A percentile compares a stretch with the other conserved stretches of the same genome.
Conservation (phyloP, 2,329 filamentous ascomycete species). For the Ophiognomonia clavigignenti-juglandacearum region DNA sequence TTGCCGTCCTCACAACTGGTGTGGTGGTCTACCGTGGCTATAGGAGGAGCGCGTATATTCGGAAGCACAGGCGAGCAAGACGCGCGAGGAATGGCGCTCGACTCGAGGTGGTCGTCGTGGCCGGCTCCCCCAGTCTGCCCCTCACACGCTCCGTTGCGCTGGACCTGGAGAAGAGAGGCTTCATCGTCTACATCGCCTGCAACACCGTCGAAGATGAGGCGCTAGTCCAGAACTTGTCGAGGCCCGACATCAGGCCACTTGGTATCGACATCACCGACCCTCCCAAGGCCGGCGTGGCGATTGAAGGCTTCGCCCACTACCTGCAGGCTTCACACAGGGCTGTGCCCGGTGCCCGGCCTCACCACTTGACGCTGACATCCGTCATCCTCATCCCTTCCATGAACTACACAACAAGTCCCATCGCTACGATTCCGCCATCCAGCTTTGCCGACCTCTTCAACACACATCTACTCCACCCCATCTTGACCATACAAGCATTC, state of each 20-base stretch:
- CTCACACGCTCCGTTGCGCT: conserved; percentile 77
- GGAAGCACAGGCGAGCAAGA: conserved; percentile 68
- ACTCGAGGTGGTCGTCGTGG: conserved; percentile 81
- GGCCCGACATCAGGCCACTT: conserved; percentile 76
- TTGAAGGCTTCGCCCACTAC: conserved; percentile 66
- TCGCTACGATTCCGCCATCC: conserved; percentile 79
- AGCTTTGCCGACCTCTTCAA: conserved; percentile 88
- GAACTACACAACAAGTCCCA: conserved; percentile 75
- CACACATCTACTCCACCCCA: conserved; percentile 83
- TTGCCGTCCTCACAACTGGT: conserved; percentile 65
- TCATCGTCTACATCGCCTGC: conserved; percentile 88
- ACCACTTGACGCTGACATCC: conserved; percentile 71
- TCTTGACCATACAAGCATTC: conserved; percentile 84
- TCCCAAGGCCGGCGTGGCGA: conserved; percentile 60
- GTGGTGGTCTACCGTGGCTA: conserved; percentile 54
- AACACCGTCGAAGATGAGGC: conserved; percentile 81
- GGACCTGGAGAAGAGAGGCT: conserved; percentile 86
- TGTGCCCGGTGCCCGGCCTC: conserved; percentile 68
- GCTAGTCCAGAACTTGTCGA: conserved; percentile 68
- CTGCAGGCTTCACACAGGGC: conserved; percentile 72
- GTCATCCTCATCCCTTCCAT: conserved; percentile 79
- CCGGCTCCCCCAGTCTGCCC: conserved; percentile 80
- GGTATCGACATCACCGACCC: conserved; percentile 79
- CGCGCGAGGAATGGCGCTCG: conserved; percentile 78
- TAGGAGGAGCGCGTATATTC: conserved; percentile 49